These are phyloP conservation scores for Candida tibetensis DNA, from an alignment of 805 yeast genomes.

Conservation along the genomic window DNA sequence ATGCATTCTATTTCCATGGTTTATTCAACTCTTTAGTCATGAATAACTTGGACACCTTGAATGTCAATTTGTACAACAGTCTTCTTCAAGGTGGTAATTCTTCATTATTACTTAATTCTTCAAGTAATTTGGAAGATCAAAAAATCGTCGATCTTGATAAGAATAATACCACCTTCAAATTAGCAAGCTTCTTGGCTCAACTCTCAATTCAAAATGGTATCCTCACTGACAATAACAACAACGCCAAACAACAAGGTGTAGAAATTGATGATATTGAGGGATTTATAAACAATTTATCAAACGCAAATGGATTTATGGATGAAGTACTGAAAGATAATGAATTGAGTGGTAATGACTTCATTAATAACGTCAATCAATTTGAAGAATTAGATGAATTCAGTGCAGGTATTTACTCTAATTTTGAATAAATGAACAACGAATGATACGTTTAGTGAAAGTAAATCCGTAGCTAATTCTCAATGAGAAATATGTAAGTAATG, in stretches of 20 bases:
- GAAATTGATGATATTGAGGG: conserved; percentile 11
- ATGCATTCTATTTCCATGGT: conserved; percentile 21
- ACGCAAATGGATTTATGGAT: conserved; percentile 17
- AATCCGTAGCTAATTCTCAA: neutral
- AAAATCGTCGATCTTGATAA: conserved; percentile 14
- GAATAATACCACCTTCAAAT: conserved; percentile 32
- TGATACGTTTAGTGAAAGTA: neutral
- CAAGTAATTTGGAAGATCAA: conserved; percentile 12
- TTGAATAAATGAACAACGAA: conserved; percentile 32
- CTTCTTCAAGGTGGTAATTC: conserved; percentile 19
- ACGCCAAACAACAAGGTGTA: conserved; percentile 17
- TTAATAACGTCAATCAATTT: conserved; percentile 34
- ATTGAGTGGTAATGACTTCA: conserved; percentile 38
- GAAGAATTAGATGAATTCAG: conserved; percentile 81
- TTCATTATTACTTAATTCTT: conserved; percentile 9
- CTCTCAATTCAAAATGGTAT: conserved; percentile 62
- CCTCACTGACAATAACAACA: conserved; percentile 43
- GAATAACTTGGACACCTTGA: conserved; percentile 34
- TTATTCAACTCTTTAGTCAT: conserved; percentile 34
- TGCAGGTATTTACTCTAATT: conserved; percentile 87
- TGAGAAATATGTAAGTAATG: too few relatives aligned
- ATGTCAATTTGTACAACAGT: conserved; percentile 28
- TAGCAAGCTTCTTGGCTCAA: conserved; percentile 71
- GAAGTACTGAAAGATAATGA: conserved; percentile 10
- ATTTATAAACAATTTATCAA: conserved; percentile 41